Percentiles rank a stretch among this genome's conserved stretches.
phyloP scores from a whole-genome alignment of 768 basidiomycete species.

The Lentinula boryana region DNA sequence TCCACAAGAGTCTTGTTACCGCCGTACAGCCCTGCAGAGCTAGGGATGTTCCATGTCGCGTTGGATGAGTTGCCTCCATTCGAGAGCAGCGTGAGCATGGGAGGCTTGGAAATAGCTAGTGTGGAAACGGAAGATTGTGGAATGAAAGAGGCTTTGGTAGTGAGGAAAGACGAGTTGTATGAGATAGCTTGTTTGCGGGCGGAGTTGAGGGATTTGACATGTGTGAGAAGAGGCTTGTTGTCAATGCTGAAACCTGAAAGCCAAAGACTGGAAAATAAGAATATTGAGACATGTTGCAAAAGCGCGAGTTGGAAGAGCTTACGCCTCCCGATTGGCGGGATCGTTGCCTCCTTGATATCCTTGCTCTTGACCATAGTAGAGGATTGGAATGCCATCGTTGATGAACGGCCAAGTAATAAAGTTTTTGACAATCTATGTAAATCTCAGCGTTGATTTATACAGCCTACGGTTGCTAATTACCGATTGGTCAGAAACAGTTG shows the following conservation, averaged over 20 bases:
- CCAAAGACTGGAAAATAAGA: slow-evolving; percentile 42
- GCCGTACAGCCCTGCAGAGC: slow-evolving; percentile 38
- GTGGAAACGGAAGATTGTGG: slow-evolving; percentile 28
- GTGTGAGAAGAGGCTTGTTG: slow-evolving; percentile 37
- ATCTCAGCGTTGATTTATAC: not conserved
- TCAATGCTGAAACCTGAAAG: slow-evolving; percentile 45
- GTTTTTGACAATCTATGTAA: slow-evolving; percentile 33
- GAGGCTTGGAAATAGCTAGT: slow-evolving; percentile 48
- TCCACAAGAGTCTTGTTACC: slow-evolving; percentile 42
- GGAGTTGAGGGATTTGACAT: slow-evolving; percentile 41
- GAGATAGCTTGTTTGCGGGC: slow-evolving; percentile 46
- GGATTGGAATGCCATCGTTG: slow-evolving; percentile 63
- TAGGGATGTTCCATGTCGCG: slow-evolving; percentile 7
- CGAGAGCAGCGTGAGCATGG: slow-evolving; percentile 50
- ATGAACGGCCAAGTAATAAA: slow-evolving; percentile 61
- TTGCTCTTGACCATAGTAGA: slow-evolving; percentile 73
- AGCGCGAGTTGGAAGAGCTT: slow-evolving; percentile 1
- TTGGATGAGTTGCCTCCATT: slow-evolving; percentile 37
- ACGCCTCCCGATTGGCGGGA: slow-evolving; percentile 62
- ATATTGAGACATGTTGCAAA: not conserved
- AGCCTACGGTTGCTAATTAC: slow-evolving; percentile 22
- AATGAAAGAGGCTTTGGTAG: slow-evolving; percentile 44
- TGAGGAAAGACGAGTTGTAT: slow-evolving; percentile 36
- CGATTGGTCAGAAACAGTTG: slow-evolving; percentile 39
- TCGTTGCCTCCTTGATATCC: slow-evolving; percentile 48